These are phyloP conservation scores for Trametopsis cervina DNA, from an alignment of 768 basidiomycete species.

Conservation along the genomic window DNA sequence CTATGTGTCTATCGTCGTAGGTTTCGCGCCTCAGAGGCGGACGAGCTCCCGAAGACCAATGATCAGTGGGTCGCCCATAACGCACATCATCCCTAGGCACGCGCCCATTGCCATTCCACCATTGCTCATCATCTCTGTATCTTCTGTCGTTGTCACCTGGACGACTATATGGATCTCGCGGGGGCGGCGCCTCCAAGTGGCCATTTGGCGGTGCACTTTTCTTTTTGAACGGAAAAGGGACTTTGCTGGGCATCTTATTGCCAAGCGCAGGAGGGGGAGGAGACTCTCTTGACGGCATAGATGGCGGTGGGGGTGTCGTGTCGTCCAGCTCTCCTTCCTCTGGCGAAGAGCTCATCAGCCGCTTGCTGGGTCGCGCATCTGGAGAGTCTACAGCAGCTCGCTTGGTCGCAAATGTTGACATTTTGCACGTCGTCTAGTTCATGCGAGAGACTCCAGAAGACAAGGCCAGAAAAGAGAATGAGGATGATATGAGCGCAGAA, in stretches of 20 bases:
- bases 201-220: slow-evolving; percentile 16
- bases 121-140: slow-evolving; percentile 30
- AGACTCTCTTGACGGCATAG: slow-evolving; percentile 17
- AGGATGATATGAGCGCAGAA: too few relatives aligned
- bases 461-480: background rate
- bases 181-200: slow-evolving; percentile 9
- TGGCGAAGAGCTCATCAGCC: slow-evolving; percentile 52
- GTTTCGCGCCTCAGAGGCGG: slow-evolving; percentile 12
- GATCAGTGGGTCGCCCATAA: slow-evolving; percentile 8
- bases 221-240: slow-evolving; percentile 76
- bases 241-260: slow-evolving; percentile 35
- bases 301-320: slow-evolving; percentile 22
- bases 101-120: slow-evolving; percentile 15
- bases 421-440: background rate
- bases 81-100: slow-evolving; percentile 14
- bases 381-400: slow-evolving; percentile 53
- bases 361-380: slow-evolving; percentile 45
- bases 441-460: background rate
- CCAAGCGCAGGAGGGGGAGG: slow-evolving; percentile 22
- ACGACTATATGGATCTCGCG: slow-evolving; percentile 23
- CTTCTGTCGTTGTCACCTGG: slow-evolving; percentile 40
- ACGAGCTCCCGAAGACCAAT: slow-evolving; percentile 3
- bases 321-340: slow-evolving; percentile 85
- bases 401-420: slow-evolving; percentile 28
- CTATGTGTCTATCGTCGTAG: slow-evolving; percentile 19